A percentile compares a stretch with the other conserved stretches of the same genome.
Conservation (phyloP, 495 filamentous ascomycete species). For the Aspergillus heteromorphus region DNA sequence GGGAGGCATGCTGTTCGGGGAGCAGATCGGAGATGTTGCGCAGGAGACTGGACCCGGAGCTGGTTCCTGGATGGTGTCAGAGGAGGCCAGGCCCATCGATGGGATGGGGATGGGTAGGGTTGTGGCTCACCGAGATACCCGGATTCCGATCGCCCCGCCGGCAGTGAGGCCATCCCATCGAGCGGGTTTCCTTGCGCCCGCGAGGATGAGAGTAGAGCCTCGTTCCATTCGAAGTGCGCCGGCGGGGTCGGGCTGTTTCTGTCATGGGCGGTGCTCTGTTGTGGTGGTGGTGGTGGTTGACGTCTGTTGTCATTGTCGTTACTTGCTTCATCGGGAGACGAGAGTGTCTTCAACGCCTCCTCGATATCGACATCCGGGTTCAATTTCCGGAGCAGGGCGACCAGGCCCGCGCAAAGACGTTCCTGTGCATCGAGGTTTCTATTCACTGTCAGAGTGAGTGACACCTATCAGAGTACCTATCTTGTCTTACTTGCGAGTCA, state of each 20-base stretch:
- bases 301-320: not conserved
- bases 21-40: slow-evolving; percentile 13
- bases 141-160: slow-evolving; percentile 8
- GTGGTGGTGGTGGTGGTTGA: not conserved
- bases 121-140: slow-evolving; percentile 22
- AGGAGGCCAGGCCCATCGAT: not conserved
- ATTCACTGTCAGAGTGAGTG: not conserved
- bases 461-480: too few species aligned
- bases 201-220: slow-evolving; percentile 8
- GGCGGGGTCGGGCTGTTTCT: not conserved
- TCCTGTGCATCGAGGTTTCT: slow-evolving; percentile 22
- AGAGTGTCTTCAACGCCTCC: slow-evolving; percentile 6
- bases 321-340: not conserved
- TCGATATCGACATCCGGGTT: slow-evolving; percentile 18
- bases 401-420: slow-evolving; percentile 10
- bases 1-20: not conserved
- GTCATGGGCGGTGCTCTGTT: not conserved
- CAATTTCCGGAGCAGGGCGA: slow-evolving; percentile 7
- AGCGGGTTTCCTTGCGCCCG: not conserved
- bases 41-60: slow-evolving; percentile 15
- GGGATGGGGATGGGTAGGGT: too few species aligned
- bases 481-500: slow-evolving; percentile 21
- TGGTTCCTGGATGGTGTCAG: slow-evolving; percentile 11
- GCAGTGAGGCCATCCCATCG: slow-evolving; percentile 23
- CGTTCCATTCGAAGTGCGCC: slow-evolving; percentile 19